Percentiles rank a stretch among this genome's conserved stretches.
These are phyloP conservation scores for Angomonas deanei DNA, from an alignment of 208 protist genomes.

Conservation along the genomic window DNA sequence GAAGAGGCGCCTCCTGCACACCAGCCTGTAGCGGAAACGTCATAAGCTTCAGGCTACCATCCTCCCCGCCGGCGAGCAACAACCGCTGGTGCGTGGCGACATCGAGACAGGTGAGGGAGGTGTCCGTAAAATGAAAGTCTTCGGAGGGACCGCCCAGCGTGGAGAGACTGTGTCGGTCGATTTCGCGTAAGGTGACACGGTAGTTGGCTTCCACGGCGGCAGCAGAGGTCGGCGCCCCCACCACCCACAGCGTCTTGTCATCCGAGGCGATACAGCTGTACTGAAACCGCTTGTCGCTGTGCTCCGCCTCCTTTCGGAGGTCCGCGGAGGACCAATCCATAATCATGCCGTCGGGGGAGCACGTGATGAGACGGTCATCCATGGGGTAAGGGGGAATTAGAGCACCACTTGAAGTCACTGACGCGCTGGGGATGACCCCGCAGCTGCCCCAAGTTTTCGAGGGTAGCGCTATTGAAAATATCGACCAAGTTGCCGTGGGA, in stretches of 20 bases:
- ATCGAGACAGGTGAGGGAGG: constrained; percentile 50
- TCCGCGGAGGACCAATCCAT: constrained; percentile 91
- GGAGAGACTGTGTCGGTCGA: constrained; percentile 59
- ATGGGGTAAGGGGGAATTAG: constrained; percentile 82
- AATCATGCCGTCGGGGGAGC: constrained; percentile 92
- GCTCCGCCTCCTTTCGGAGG: constrained; percentile 83
- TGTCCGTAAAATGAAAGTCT: constrained; percentile 83
- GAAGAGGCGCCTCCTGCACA: constrained; percentile 61
- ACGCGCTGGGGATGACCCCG: constrained; percentile 92
- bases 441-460: constrained; percentile 87
- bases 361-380: constrained; percentile 88
- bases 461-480: constrained; percentile 91
- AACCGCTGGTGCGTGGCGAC: constrained; percentile 86
- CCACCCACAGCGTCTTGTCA: constrained; percentile 82
- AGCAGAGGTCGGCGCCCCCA: constrained; percentile 74
- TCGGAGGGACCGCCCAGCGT: constrained; percentile 20
- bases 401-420: constrained; percentile 76
- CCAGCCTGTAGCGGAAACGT: constrained; percentile 78
- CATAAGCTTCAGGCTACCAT: constrained; percentile 88
- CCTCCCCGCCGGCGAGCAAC: constrained; percentile 87
- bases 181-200: constrained; percentile 89
- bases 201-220: constrained; percentile 56
- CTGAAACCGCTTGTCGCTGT: constrained; percentile 87
- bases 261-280: constrained; percentile 87
- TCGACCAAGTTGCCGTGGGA: constrained; percentile 92